phyloP scores from a whole-genome alignment of 257 asterid genomes.

The Rubia yunnanensis region DNA sequence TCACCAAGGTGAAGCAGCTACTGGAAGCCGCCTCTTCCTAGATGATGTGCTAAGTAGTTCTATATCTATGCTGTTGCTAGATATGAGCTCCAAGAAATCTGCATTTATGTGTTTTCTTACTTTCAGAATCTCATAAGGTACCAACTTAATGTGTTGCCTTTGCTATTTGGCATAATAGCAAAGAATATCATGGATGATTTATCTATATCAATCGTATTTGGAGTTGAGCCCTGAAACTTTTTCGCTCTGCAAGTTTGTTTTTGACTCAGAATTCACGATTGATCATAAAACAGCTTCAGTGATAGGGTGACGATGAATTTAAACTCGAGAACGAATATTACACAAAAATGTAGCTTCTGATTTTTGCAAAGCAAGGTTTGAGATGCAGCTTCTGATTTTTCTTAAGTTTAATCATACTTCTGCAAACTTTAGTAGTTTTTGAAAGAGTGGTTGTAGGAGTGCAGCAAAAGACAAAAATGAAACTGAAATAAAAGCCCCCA shows the following conservation, averaged over 20 bases:
- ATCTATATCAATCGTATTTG: background rate
- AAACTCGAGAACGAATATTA: too few relatives aligned
- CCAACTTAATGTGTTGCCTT: background rate
- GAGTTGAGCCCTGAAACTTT: background rate
- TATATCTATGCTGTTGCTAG: background rate
- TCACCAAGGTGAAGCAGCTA: constrained; percentile 93
- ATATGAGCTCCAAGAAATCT: background rate
- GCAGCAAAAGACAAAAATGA: background rate
- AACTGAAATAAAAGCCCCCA: background rate
- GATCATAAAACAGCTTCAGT: too few relatives aligned
- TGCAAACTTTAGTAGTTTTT: too few relatives aligned
- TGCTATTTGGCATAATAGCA: background rate
- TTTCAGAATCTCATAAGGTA: background rate
- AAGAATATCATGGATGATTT: background rate
- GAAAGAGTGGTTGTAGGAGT: background rate
- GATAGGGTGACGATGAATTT: too few relatives aligned
- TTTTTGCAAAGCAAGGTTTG: too few relatives aligned
- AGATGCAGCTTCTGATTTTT: too few relatives aligned
- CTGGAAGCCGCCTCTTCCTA: constrained; percentile 42
- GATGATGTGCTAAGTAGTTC: constrained; percentile 1
- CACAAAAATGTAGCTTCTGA: too few relatives aligned
- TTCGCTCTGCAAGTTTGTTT: background rate
- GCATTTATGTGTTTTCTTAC: background rate
- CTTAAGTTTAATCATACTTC: too few relatives aligned
- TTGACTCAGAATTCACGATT: background rate